Base-by-base conservation (phyloP, 805 yeast species). In the Candida schatavii region DNA sequence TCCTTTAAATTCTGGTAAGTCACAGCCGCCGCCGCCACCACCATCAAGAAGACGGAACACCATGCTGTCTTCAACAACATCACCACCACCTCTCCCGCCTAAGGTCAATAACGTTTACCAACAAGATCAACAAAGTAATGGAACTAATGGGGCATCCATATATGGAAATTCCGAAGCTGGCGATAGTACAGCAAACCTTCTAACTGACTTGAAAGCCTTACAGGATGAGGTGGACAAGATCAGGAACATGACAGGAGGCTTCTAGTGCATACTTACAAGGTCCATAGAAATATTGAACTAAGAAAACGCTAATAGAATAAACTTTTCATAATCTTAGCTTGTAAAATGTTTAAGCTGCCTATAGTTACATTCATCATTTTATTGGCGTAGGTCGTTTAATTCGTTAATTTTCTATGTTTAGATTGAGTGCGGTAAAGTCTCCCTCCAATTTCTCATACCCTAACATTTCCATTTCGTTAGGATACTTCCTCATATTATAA, bases 151-250 rank as follows among this genome's bases (percentile, higher is more conserved):
- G 31, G 20, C 31, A 2, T 10, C 18, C 36, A 36, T 34, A 20
- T 37, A 33, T 15, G 30, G 31, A 11, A 39, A 42, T 18, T n/a
- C n/a, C 9, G 39, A 29, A 21, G 39, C 39, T 11, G 58, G 47
- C 40, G 59, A 57, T 29, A 67, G 73, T 46, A 70, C 75, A 20
- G 62, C 74, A 3, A 78, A 82, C 46, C 77, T 83, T 18, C 59
- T 84, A 49, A 81, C 83, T 36, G 85, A 83, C 54, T 65, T 84
- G 43, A 75, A 75, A 52, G 83, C 83, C 6, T 66, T 84, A 37
- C 88, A 83, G 51, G 82, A 73, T 28, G 89, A 84, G 57, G 88
- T 84, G 18, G 85, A 84, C 50, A 70, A 74, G 40, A 64, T 83
- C 40, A 60, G 74, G 45, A 59, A 57, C 42, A 60, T 70, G 70